Evolutionary conservation across 2,329 filamentous ascomycete species (phyloP).

Genomic region (Fusarium subtropicale): DNA sequence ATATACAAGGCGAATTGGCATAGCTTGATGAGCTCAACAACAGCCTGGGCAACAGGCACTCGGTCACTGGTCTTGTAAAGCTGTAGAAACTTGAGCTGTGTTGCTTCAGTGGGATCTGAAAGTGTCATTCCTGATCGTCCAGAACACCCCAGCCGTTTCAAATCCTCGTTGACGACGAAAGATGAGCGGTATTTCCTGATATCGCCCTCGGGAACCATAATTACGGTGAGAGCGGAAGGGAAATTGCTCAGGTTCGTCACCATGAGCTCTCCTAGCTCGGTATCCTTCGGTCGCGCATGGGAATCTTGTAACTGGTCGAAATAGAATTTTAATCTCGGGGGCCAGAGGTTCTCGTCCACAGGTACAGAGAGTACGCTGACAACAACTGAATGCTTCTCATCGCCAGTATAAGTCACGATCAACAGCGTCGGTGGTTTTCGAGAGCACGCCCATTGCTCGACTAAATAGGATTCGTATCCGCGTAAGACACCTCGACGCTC

Average conservation of each 20-base stretch:
- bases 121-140: conserved; percentile 88
- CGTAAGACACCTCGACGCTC: conserved; percentile 75
- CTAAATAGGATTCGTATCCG: conserved; percentile 92
- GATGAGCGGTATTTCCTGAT: conserved; percentile 80
- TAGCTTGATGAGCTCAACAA: conserved; percentile 88
- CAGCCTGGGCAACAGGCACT: conserved; percentile 80
- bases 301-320: conserved; percentile 88
- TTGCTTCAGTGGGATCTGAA: conserved; percentile 80
- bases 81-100: conserved; percentile 90
- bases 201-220: conserved; percentile 88
- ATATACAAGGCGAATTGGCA: conserved; percentile 90
- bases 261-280: conserved; percentile 85
- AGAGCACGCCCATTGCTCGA: conserved; percentile 98
- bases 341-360: conserved; percentile 83
- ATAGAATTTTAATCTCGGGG: conserved; percentile 80
- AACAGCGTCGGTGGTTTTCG: conserved; percentile 89
- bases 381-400: conserved; percentile 79
- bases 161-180: conserved; percentile 93
- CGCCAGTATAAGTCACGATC: conserved; percentile 93
- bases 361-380: conserved; percentile 87
- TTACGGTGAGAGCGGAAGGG: conserved; percentile 91
- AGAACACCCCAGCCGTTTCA: conserved; percentile 92
- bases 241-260: conserved; percentile 94
- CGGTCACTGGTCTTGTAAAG: conserved; percentile 89
- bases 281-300: conserved; percentile 86